Evolutionary conservation across 116 monocot genomes (phyloP).

Genomic region (Trichopus zeylanicus): DNA sequence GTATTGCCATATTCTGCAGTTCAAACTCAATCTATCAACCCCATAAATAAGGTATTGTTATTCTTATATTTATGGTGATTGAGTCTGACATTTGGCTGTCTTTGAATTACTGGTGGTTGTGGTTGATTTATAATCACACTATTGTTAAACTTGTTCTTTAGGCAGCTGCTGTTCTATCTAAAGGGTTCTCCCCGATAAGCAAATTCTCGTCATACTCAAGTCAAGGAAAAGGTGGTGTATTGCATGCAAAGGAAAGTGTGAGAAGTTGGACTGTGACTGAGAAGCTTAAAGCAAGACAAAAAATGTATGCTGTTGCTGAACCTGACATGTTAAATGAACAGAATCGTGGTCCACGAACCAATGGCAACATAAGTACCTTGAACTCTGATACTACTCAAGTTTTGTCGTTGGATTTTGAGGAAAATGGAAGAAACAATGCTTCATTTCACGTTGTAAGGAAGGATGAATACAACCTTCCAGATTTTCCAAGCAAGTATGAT

Average conservation of each 20-base stretch:
- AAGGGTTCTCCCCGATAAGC: conserved; percentile 31
- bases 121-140: neutral
- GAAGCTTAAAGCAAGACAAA: conserved; percentile 26
- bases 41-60: conserved; percentile 45
- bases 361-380: conserved; percentile 13
- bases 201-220: conserved; percentile 30
- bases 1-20: conserved; percentile 7
- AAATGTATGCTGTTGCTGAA: conserved; percentile 16
- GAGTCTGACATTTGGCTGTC: neutral
- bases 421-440: conserved; percentile 8
- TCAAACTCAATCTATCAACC: conserved; percentile 26
- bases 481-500: conserved; percentile 59
- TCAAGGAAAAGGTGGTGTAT: conserved; percentile 29
- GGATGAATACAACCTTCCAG: conserved; percentile 59
- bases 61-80: neutral
- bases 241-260: conserved; percentile 28
- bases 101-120: neutral
- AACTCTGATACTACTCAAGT: conserved; percentile 9
- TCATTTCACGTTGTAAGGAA: conserved; percentile 22
- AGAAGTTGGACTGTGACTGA: conserved; percentile 24
- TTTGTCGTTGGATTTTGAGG: conserved; percentile 8
- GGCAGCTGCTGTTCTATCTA: conserved; percentile 26
- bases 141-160: conserved; percentile 4
- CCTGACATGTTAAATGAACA: conserved; percentile 43
- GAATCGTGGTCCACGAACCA: conserved; percentile 59